Percentiles rank a stretch among this genome's conserved stretches.
phyloP scores from a whole-genome alignment of 2,329 filamentous ascomycete genomes.

The Hymenoscyphus infarciens region DNA sequence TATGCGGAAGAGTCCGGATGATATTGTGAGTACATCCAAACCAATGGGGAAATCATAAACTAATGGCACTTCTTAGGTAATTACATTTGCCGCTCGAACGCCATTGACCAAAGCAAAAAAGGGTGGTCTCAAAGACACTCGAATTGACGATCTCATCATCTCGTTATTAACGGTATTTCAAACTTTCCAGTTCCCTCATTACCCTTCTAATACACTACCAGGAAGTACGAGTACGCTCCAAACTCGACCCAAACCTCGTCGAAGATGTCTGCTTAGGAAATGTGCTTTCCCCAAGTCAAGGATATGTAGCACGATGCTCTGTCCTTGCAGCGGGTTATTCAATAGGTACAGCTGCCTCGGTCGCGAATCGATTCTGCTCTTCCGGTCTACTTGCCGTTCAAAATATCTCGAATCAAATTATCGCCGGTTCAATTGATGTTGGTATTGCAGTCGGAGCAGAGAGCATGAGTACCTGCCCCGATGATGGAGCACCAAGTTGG shows the following conservation, averaged over 20 bases:
- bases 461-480: conserved; percentile 76
- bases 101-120: conserved; percentile 88
- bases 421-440: conserved; percentile 74
- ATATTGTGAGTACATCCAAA: conserved; percentile 60
- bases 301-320: conserved; percentile 88
- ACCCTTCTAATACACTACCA: not conserved
- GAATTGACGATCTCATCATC: conserved; percentile 76
- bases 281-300: conserved; percentile 59
- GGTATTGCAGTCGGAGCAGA: conserved; percentile 88
- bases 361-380: conserved; percentile 94
- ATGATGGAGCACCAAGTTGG: conserved; percentile 70
- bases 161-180: conserved; percentile 69
- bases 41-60: not conserved
- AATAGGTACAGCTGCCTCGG: conserved; percentile 77
- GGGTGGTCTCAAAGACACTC: conserved; percentile 91
- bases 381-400: conserved; percentile 93
- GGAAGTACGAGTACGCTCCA: conserved; percentile 13
- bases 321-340: conserved; percentile 89
- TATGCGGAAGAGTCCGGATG: conserved; percentile 80
- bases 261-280: conserved; percentile 16
- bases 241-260: conserved; percentile 47
- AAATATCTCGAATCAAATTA: conserved; percentile 88
- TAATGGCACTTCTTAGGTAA: conserved; percentile 47
- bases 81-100: conserved; percentile 85
- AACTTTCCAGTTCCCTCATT: not conserved